Evolutionary conservation across 208 protist species (phyloP).

Genomic region (Acanthamoeba royreba): DNA sequence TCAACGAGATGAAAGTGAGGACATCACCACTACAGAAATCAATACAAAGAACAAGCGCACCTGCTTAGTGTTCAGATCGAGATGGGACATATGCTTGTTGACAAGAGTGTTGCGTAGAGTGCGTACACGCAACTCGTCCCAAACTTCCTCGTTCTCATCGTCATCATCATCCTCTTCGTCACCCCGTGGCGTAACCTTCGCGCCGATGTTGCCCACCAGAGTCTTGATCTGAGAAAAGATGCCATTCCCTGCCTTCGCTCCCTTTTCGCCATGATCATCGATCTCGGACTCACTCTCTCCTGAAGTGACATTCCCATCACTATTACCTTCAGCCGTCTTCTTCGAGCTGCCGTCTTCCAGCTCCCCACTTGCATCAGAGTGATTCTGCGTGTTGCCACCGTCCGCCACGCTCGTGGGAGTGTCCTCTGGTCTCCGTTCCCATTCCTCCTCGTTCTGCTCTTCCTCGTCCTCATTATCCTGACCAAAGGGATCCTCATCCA

Average conservation of each 20-base stretch:
- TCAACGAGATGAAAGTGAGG: no score
- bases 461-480: no score
- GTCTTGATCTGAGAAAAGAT: background rate
- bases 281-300: background rate
- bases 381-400: no score
- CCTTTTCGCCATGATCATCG: background rate
- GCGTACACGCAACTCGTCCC: background rate
- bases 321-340: no score
- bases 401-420: no score
- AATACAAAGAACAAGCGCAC: background rate
- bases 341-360: no score
- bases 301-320: no score
- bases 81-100: constrained; percentile 16
- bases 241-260: background rate
- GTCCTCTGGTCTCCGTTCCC: no score
- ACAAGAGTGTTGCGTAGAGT: background rate
- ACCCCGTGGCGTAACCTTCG: background rate
- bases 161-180: background rate
- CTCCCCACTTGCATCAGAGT: no score
- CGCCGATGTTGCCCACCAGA: background rate
- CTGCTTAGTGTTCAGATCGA: background rate
- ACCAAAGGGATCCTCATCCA: no score
- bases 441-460: no score
- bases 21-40: background rate
- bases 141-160: background rate